Evolutionary conservation across 306 rosid genomes (phyloP), one percentile per base, ranked within the genome.

Genomic region (Cercis canadensis): DNA sequence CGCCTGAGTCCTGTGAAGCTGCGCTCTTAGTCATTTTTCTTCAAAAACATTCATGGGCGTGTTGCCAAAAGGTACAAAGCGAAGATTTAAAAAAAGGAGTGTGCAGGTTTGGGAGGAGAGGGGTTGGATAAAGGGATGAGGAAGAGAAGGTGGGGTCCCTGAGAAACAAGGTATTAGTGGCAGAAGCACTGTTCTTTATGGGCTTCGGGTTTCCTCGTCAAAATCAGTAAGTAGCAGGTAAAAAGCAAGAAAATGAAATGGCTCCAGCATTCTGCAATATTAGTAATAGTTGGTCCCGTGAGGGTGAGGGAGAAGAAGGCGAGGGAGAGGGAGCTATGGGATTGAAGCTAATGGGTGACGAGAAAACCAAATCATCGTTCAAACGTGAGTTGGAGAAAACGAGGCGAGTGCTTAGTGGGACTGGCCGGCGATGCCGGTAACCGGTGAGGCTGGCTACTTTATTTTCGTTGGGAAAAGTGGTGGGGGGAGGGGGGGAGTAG

Each of bases 21-120:
- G 57, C 15, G 62, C 6, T 60, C 79, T 78, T 76, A 59, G 59
- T 78, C 90, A 82, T 83, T 71, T 37, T 50, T 49, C 56, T 56
- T 10, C 21, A 45, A 39, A 59, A 37, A 17, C 45, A 67, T 43
- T 77, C 62, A 51, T n/a, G 11, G 57, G 74, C 17, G 37, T 24
- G 39, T 7, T 10, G 16, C 43, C 37, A 53, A 12, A 57, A 21
- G 56, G 65, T 5, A 51, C 65, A 46, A 69, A 62, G 16, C 4
- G 71, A 45, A 10, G 68, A 37, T 14, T 63, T 37, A 54, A 62
- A 74, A 57, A 31, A 29, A 24, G 29, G 2, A 24, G 29, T 24
- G 29, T 24, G 76, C 53, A 32, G 45, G 63, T 53, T 51, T 65
- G 45, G 19, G 37, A 45, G 71, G 45, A 37, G 21, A 51, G 18